Conservation (phyloP, 75 land plant species). For the Azolla pinnata region DNA sequence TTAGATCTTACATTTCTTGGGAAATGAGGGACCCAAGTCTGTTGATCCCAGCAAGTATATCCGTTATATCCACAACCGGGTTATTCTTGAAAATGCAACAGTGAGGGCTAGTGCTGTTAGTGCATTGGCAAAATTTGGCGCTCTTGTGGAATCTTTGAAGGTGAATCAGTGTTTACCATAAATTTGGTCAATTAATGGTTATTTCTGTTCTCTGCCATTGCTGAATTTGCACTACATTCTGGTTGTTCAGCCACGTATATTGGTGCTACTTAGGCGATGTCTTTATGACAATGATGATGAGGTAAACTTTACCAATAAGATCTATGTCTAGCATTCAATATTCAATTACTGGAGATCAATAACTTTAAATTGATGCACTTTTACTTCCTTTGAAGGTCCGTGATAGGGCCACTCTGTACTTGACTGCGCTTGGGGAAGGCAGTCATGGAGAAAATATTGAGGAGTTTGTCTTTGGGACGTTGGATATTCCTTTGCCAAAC, state of each 20-base stretch:
- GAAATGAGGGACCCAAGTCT: conserved; percentile 95
- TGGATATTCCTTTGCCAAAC: conserved; percentile 73
- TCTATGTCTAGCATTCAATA: no score
- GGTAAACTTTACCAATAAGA: no score
- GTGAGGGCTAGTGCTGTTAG: conserved; percentile 94
- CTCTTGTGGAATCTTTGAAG: conserved; percentile 71
- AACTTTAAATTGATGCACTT: neutral
- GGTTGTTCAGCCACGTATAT: conserved; percentile 70
- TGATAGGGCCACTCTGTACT: conserved; percentile 87
- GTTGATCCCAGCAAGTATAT: conserved; percentile 96
- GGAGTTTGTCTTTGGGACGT: conserved; percentile 57
- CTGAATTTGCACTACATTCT: neutral
- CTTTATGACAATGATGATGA: conserved; percentile 94
- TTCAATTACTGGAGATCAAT: neutral
- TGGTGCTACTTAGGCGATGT: conserved; percentile 77
- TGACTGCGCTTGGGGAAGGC: conserved; percentile 64
- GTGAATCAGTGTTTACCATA: conserved; percentile 16
- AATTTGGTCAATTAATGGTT: neutral
- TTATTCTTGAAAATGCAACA: conserved; percentile 93
- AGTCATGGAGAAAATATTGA: conserved; percentile 38
- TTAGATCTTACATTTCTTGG: conserved; percentile 89
- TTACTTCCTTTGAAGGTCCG: conserved; percentile 50
- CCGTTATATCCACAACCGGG: conserved; percentile 88
- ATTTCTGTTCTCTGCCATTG: neutral
- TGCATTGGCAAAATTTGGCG: conserved; percentile 90